These are phyloP conservation scores for Raphidocelis subcapitata DNA, from an alignment of 139 green algal species.

Conservation along the genomic window DNA sequence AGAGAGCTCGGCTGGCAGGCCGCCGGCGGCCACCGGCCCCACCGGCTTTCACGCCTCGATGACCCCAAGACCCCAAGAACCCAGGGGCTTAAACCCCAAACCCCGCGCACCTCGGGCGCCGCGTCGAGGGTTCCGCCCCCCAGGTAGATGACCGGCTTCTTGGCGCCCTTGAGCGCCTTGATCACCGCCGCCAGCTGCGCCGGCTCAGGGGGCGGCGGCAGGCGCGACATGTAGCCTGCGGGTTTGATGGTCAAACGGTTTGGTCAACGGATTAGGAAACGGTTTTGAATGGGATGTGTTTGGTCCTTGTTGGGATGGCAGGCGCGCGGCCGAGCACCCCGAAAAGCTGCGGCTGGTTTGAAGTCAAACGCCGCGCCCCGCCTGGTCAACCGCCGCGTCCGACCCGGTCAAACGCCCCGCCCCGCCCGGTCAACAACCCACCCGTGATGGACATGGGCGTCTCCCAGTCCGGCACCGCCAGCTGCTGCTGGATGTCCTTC, in stretches of 20 bases:
- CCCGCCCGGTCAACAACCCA: not conserved
- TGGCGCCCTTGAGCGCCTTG: slow-evolving; percentile 49
- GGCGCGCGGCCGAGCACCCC: too few relatives aligned
- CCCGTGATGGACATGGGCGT: slow-evolving; percentile 72
- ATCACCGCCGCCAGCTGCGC: slow-evolving; percentile 37
- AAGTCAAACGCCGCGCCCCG: too few relatives aligned
- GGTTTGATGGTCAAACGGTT: slow-evolving; percentile 23
- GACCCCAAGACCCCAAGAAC: too few relatives aligned
- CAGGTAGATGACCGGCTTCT: slow-evolving; percentile 61
- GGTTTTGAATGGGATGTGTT: too few relatives aligned
- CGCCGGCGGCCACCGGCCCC: slow-evolving; percentile 61
- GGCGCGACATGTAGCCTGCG: slow-evolving; percentile 86
- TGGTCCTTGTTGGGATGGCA: too few relatives aligned
- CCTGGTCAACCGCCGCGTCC: too few relatives aligned
- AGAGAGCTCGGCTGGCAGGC: too few relatives aligned
- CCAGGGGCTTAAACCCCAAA: too few relatives aligned
- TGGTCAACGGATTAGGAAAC: too few relatives aligned
- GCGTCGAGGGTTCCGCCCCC: slow-evolving; percentile 90
- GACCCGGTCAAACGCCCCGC: not conserved
- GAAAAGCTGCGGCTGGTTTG: too few relatives aligned
- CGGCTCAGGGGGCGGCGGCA: slow-evolving; percentile 60
- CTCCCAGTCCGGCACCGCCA: slow-evolving; percentile 86
- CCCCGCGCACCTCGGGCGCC: slow-evolving; percentile 75
- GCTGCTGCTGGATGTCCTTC: slow-evolving; percentile 98
- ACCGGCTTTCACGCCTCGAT: too few relatives aligned